Base-by-base conservation (phyloP, 192 early-diverging fungal genomes). In the Allomyces macrogynus region DNA sequence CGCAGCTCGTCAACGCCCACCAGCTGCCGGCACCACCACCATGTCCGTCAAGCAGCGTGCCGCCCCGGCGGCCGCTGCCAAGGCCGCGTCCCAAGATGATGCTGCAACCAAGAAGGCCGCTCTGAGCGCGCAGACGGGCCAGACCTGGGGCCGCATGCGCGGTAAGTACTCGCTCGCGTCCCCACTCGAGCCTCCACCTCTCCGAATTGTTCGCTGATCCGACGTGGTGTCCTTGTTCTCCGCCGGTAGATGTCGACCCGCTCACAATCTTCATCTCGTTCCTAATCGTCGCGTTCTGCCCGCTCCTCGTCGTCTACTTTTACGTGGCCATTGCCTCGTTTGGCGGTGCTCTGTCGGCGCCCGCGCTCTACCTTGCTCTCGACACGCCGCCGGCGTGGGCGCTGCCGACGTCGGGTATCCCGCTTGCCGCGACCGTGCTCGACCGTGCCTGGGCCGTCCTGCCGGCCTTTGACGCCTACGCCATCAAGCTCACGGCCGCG, bases 81-180 rank as follows among this genome's bases (percentile, higher is more conserved):
- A 40, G 32, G 32, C 32, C 32, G 32, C 32, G 32, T 40, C 32
- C 32, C 32, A 40, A 40, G 32, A 40, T 40, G 32, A 40, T 40
- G 32, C 7, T 7, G 32, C 32, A 7, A 7, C 32, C 32, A 40
- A 40, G 32, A 40, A 40, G 32, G 32, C 32, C 8, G 32, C 32
- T 40, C 32, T 40, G 32, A 40, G 32, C 32, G 74, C 78, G 60
- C 86, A 87, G 73, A 78, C 73, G 24, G 84, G 86, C 43, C 80
- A 83, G 68, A 87, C 86, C 62, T 87, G 86, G 86, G 86, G 86
- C 54, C 78, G 86, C n/a, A 80, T 81, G 60, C 72, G 81, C 72
- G 85, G 84, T 86, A 72, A 66, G 43, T 24, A 63, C 40, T 61
- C 54, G 22, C 32, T 5, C 20, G 32, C 60, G n/a, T 61, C 43